Conservation (phyloP, 306 rosid species). For the Abrus precatorius region DNA sequence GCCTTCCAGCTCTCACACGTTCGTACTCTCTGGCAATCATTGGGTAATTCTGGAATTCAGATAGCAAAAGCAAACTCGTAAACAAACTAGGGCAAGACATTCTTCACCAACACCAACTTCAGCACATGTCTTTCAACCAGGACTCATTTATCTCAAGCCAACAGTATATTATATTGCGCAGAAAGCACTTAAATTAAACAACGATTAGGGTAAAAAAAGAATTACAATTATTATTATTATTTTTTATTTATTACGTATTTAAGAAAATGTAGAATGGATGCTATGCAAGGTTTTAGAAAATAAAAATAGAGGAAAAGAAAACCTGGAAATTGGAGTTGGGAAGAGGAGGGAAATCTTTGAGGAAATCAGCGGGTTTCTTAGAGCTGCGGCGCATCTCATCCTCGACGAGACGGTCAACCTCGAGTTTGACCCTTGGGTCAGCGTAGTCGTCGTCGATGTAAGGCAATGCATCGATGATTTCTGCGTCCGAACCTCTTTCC, state of each 20-base stretch:
- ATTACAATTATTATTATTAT: not conserved
- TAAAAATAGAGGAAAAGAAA: not conserved
- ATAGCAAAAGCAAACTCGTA: constrained; percentile 14
- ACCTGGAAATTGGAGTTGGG: constrained; percentile 79
- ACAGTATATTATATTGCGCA: not conserved
- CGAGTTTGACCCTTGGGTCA: constrained; percentile 72
- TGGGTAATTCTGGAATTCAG: constrained; percentile 71
- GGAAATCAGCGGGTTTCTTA: constrained; percentile 87
- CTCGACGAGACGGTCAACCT: constrained; percentile 89
- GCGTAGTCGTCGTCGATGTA: constrained; percentile 94
- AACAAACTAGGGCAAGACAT: not conserved
- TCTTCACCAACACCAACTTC: constrained; percentile 16
- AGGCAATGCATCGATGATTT: constrained; percentile 87
- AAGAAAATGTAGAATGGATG: no score
- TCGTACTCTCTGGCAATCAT: constrained; percentile 93
- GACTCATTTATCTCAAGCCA: not conserved
- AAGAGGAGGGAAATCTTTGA: constrained; percentile 89
- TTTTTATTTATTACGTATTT: no score
- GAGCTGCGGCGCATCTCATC: constrained; percentile 95
- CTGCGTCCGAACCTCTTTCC: constrained; percentile 63
- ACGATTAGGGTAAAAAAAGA: not conserved
- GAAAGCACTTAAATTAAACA: not conserved
- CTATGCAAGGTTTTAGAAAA: not conserved
- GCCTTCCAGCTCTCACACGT: constrained; percentile 90
- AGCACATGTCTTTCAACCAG: not conserved